Evolutionary conservation across 2,329 filamentous ascomycete genomes (phyloP).

Genomic region (Knufia petricola): DNA sequence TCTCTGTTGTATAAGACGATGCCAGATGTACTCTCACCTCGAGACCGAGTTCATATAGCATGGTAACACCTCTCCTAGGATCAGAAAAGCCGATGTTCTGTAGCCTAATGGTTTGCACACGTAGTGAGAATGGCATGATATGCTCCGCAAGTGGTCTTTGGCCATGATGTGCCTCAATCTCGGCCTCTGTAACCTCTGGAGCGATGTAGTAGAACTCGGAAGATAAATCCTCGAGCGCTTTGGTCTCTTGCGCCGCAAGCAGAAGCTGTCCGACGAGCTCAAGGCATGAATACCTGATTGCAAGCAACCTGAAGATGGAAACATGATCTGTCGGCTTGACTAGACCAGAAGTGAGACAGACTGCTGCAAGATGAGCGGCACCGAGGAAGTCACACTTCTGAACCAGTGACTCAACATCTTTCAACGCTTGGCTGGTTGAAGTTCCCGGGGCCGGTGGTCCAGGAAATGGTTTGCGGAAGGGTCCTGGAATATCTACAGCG

Average conservation of each 20-base stretch:
- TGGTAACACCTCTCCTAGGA: constrained; percentile 72
- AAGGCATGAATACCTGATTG: constrained; percentile 71
- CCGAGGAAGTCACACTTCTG: constrained; percentile 67
- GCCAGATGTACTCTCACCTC: constrained; percentile 59
- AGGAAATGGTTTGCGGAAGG: constrained; percentile 61
- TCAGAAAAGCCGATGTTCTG: constrained; percentile 83
- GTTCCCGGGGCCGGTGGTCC: constrained; percentile 53
- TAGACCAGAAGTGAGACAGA: constrained; percentile 34
- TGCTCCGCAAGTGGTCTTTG: constrained; percentile 57
- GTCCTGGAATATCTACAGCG: constrained; percentile 46
- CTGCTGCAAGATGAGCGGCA: constrained; percentile 49
- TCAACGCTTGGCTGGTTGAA: constrained; percentile 34
- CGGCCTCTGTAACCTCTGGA: constrained; percentile 15
- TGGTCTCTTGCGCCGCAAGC: constrained; percentile 57
- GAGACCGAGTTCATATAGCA: constrained; percentile 76
- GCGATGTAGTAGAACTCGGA: constrained; percentile 44
- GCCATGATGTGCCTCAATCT: constrained; percentile 43
- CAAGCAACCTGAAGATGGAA: constrained; percentile 66
- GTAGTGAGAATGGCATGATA: constrained; percentile 77
- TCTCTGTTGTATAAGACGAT: constrained; percentile 41
- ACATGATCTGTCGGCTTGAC: constrained; percentile 44
- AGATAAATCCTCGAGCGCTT: constrained; percentile 51
- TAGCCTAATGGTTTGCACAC: constrained; percentile 71
- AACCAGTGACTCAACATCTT: constrained; percentile 54
- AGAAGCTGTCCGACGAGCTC: constrained; percentile 64